A percentile compares a stretch with the other conserved stretches of the same genome.
Evolutionary conservation across 805 yeast genomes (phyloP).

Genomic region (Kluyveromyces starmeri): DNA sequence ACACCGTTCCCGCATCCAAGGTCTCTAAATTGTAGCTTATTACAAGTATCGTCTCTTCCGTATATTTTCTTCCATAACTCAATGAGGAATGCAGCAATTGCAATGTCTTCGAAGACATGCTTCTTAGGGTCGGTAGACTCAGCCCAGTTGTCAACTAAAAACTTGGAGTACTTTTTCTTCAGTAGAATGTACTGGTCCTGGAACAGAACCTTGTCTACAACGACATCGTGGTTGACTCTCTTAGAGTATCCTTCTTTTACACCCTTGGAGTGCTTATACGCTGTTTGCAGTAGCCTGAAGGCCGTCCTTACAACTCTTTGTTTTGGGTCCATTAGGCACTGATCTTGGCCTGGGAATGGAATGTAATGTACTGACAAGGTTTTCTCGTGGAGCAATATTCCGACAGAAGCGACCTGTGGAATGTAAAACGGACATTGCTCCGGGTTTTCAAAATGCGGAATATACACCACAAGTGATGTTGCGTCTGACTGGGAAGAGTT

Average conservation of each 20-base stretch:
- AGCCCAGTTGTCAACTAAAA: slow-evolving; percentile 74
- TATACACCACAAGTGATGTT: slow-evolving; percentile 55
- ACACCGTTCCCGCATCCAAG: slow-evolving; percentile 94
- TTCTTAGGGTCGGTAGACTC: slow-evolving; percentile 92
- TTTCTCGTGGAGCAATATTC: slow-evolving; percentile 42
- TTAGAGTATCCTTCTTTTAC: slow-evolving; percentile 78
- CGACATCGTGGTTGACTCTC: slow-evolving; percentile 79
- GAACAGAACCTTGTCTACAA: slow-evolving; percentile 73
- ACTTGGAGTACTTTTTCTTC: slow-evolving; percentile 73
- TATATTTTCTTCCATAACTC: slow-evolving; percentile 67
- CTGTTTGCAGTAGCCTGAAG: slow-evolving; percentile 66
- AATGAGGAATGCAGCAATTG: slow-evolving; percentile 88
- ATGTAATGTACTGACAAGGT: slow-evolving; percentile 65
- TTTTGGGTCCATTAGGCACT: slow-evolving; percentile 27
- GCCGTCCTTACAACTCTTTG: slow-evolving; percentile 79
- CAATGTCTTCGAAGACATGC: slow-evolving; percentile 93
- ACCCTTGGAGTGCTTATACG: slow-evolving; percentile 76
- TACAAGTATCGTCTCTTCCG: slow-evolving; percentile 25
- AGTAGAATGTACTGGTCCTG: slow-evolving; percentile 74
- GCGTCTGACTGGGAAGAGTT: slow-evolving; percentile 18
- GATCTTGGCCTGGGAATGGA: slow-evolving; percentile 40
- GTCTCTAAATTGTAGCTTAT: slow-evolving; percentile 60
- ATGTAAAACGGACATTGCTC: slow-evolving; percentile 77
- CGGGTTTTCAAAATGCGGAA: slow-evolving; percentile 57
- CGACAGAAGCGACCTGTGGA: slow-evolving; percentile 79